A percentile compares a stretch with the other conserved stretches of the same genome.
These are phyloP conservation scores for Acer yangbiense DNA, from an alignment of 345 rosid genomes.

Conservation along the genomic window DNA sequence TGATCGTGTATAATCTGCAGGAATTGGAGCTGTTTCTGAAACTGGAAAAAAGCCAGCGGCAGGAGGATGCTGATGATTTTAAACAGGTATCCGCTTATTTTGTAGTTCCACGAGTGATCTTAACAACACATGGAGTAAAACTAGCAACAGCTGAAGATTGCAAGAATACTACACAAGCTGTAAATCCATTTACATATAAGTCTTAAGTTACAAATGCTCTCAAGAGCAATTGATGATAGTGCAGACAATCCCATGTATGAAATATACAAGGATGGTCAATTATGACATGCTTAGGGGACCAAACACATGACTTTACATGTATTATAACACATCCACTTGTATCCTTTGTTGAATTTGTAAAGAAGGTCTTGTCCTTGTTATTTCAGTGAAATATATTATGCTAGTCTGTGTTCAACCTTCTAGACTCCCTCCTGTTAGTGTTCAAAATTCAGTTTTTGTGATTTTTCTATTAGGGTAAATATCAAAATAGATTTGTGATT, in stretches of 20 bases:
- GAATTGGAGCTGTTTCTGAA: constrained; percentile 13
- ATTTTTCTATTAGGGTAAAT: background rate
- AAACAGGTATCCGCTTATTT: constrained; percentile 5
- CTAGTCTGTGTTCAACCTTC: background rate
- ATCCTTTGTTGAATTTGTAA: background rate
- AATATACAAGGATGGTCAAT: background rate
- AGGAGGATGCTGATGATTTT: constrained; percentile 9
- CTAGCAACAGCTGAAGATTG: background rate
- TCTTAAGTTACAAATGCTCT: background rate
- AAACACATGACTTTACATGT: background rate
- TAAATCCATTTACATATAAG: constrained; percentile 21
- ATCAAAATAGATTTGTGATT: too few relatives aligned
- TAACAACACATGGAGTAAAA: constrained; percentile 1
- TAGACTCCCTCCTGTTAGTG: too few relatives aligned
- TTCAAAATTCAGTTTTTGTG: background rate
- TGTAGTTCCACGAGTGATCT: constrained; percentile 9
- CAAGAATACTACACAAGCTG: constrained; percentile 6
- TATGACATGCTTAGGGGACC: background rate
- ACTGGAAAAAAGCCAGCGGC: constrained; percentile 5
- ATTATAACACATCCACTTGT: background rate
- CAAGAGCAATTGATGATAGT: constrained; percentile 5
- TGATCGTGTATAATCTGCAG: constrained; percentile 17
- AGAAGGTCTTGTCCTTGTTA: background rate
- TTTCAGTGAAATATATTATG: background rate
- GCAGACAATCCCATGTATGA: constrained; percentile 10